These are phyloP conservation scores for Volvox reticuliferus DNA, from an alignment of 139 green algal genomes.

Conservation along the genomic window DNA sequence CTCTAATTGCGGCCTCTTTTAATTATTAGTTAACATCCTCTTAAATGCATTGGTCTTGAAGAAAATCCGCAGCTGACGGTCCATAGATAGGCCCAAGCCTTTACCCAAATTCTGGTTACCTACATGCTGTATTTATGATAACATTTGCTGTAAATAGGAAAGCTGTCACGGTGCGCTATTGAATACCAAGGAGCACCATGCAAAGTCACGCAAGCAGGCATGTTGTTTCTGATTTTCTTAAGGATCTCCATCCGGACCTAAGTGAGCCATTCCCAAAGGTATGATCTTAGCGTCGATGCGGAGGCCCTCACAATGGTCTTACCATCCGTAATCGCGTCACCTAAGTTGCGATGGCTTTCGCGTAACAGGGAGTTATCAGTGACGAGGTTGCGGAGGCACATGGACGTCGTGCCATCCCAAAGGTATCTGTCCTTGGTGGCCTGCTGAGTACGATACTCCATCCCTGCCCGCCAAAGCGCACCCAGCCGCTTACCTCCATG, in stretches of 20 bases:
- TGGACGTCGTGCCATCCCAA: constrained; percentile 49
- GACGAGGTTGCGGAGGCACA: constrained; percentile 61
- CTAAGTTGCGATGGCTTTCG: neutral
- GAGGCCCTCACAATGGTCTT: neutral
- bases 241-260: constrained; percentile 58
- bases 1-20: too few relatives aligned
- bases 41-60: too few relatives aligned
- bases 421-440: constrained; percentile 23
- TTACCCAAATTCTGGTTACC: too few relatives aligned
- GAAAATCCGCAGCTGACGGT: neutral
- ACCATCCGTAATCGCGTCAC: neutral
- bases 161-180: neutral
- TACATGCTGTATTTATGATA: too few relatives aligned
- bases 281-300: too few relatives aligned
- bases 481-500: too few relatives aligned
- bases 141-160: too few relatives aligned
- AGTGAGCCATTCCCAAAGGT: constrained; percentile 53
- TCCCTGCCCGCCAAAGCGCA: too few relatives aligned
- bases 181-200: constrained; percentile 32
- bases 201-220: constrained; percentile 56
- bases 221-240: constrained; percentile 52
- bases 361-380: constrained; percentile 41
- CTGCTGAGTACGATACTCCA: too few relatives aligned
- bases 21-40: too few relatives aligned
- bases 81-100: neutral